Evolutionary conservation across 768 basidiomycete genomes (phyloP).

Genomic region (Agaricus blazei): DNA sequence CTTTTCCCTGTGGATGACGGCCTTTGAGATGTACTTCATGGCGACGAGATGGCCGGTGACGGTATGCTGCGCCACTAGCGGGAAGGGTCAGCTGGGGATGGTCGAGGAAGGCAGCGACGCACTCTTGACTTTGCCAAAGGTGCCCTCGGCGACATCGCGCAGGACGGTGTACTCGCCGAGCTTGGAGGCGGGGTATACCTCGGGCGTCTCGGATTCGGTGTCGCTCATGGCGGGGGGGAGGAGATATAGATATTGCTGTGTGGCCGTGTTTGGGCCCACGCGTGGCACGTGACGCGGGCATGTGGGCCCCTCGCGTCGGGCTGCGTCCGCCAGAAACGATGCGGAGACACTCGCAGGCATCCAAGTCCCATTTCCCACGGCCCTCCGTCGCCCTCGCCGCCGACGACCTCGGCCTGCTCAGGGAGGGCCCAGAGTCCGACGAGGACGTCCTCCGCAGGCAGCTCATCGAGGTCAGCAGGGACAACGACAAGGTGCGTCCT

Average conservation of each 20-base stretch:
- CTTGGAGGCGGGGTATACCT: constrained; percentile 54
- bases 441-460: constrained; percentile 62
- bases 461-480: constrained; percentile 61
- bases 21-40: constrained; percentile 96
- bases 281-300: background rate
- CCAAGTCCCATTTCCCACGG: constrained; percentile 43
- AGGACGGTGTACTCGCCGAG: constrained; percentile 90
- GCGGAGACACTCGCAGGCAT: constrained; percentile 64
- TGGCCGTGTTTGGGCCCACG: constrained; percentile 9
- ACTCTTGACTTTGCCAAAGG: constrained; percentile 99
- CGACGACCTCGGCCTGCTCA: constrained; percentile 57
- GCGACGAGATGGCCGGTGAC: constrained; percentile 95
- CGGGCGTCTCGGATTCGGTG: constrained; percentile 17
- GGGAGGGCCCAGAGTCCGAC: constrained; percentile 52
- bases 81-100: constrained; percentile 10
- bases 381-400: constrained; percentile 44
- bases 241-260: constrained; percentile 1
- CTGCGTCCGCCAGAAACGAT: constrained; percentile 3
- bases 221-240: constrained; percentile 22
- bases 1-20: constrained; percentile 86
- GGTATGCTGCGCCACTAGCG: constrained; percentile 84
- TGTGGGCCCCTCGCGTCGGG: constrained; percentile 20
- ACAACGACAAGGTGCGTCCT: constrained; percentile 59
- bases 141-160: constrained; percentile 89
- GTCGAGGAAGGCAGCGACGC: constrained; percentile 28